Evolutionary conservation across 495 filamentous ascomycete species (phyloP).

Genomic region (Thermothielavioides terrestris): DNA sequence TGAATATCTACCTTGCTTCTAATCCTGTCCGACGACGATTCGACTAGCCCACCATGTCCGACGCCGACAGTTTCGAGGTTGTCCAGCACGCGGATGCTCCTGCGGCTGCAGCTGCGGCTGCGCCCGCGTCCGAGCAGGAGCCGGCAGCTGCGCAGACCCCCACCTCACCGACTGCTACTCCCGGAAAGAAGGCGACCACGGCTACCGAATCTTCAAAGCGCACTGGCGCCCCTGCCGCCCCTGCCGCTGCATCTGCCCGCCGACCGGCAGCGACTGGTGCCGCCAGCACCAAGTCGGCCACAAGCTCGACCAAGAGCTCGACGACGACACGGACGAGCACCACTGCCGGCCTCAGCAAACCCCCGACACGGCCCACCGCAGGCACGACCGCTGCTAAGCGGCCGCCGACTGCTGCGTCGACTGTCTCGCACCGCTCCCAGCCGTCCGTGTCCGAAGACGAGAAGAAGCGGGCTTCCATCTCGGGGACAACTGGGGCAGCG

Average conservation of each 20-base stretch:
- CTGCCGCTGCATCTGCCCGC: conserved; percentile 11
- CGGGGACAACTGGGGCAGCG: conserved; percentile 29
- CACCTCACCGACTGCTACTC: conserved; percentile 21
- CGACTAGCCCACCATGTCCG: conserved; percentile 33
- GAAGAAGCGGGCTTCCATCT: conserved; percentile 27
- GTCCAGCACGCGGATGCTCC: conserved; percentile 33
- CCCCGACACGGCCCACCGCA: conserved; percentile 31
- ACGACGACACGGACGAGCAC: conserved; percentile 30
- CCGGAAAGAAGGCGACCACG: conserved; percentile 25
- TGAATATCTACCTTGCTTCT: background rate
- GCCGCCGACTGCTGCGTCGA: conserved; percentile 27
- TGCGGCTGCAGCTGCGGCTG: conserved; percentile 22
- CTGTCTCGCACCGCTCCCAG: conserved; percentile 31
- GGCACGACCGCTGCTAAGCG: conserved; percentile 27
- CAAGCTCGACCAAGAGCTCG: conserved; percentile 32
- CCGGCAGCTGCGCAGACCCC: conserved; percentile 17
- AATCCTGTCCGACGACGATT: too few relatives aligned
- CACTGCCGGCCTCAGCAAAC: conserved; percentile 26
- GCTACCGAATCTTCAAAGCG: conserved; percentile 24
- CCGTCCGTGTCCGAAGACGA: conserved; percentile 43
- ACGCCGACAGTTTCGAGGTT: conserved; percentile 35
- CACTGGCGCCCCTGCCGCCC: conserved; percentile 9
- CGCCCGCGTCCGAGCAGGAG: conserved; percentile 10
- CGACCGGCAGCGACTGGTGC: conserved; percentile 12
- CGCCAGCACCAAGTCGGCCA: conserved; percentile 31